Percentiles rank a stretch among this genome's conserved stretches.
These are phyloP conservation scores for Fraxinus baroniana DNA, from an alignment of 305 asterid genomes.

Conservation along the genomic window DNA sequence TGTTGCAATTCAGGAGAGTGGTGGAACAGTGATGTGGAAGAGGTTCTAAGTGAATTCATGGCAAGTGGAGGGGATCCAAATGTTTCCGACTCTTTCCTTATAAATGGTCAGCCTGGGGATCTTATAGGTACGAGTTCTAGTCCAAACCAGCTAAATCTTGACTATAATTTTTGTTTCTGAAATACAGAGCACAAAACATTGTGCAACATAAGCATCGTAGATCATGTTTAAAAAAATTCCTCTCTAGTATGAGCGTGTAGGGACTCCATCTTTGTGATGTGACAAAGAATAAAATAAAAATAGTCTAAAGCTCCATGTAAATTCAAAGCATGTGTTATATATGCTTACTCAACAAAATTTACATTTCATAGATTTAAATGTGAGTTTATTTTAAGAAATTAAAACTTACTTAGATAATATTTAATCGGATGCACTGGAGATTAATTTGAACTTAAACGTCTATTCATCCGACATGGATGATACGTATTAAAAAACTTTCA, in stretches of 20 bases:
- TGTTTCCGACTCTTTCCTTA: background rate
- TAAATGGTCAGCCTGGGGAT: background rate
- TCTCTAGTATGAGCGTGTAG: background rate
- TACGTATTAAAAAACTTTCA: too few species aligned
- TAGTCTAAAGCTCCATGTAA: background rate
- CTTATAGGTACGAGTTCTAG: too few species aligned
- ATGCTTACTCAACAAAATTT: background rate
- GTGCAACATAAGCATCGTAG: background rate
- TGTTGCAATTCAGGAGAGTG: background rate
- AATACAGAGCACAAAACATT: background rate
- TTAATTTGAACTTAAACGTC: too few species aligned
- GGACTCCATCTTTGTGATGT: background rate
- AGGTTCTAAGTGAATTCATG: background rate
- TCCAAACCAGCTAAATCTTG: too few species aligned
- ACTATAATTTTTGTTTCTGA: background rate
- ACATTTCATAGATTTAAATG: background rate
- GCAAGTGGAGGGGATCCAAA: background rate
- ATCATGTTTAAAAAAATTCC: background rate
- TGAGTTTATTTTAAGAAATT: background rate
- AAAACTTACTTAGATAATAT: too few species aligned
- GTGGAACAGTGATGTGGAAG: background rate
- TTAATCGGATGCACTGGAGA: background rate
- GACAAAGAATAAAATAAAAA: background rate
- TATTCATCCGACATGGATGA: background rate
- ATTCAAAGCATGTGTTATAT: background rate